Conservation (phyloP, 495 filamentous ascomycete species). For the Cairneyella variabilis region DNA sequence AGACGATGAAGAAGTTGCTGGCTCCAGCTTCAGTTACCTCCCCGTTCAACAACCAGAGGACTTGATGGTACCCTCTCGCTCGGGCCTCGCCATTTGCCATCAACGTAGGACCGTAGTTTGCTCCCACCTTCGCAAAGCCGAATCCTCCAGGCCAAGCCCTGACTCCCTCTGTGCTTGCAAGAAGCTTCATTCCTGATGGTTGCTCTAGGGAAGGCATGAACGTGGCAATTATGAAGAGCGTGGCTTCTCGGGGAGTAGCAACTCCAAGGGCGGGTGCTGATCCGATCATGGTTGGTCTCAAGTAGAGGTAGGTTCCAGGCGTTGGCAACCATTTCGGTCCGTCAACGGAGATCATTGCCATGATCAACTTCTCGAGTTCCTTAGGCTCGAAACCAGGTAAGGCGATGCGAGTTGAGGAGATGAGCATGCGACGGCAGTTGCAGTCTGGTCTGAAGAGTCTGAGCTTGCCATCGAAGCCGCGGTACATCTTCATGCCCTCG, state of each 20-base stretch:
- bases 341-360: conserved; percentile 64
- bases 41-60: conserved; percentile 84
- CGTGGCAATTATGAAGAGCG: conserved; percentile 75
- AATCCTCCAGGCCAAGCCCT: conserved; percentile 93
- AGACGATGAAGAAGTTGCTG: conserved; percentile 86
- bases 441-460: conserved; percentile 80
- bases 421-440: conserved; percentile 72
- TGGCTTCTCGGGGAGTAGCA: conserved; percentile 73
- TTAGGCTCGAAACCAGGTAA: conserved; percentile 69
- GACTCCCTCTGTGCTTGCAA: conserved; percentile 72
- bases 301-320: conserved; percentile 68
- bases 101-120: conserved; percentile 84
- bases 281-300: conserved; percentile 80
- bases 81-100: conserved; percentile 71
- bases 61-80: conserved; percentile 72
- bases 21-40: conserved; percentile 90
- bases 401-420: conserved; percentile 68
- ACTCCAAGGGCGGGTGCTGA: conserved; percentile 76
- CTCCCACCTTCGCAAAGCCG: conserved; percentile 85
- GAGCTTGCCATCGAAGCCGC: conserved; percentile 74
- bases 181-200: conserved; percentile 64
- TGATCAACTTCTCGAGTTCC: conserved; percentile 72
- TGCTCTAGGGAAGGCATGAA: conserved; percentile 61
- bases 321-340: conserved; percentile 78
- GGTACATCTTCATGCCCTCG: conserved; percentile 86